Percentiles rank a stretch among this genome's conserved stretches.
Conservation (phyloP, 139 green algal species). For the Gonium pectorale region DNA sequence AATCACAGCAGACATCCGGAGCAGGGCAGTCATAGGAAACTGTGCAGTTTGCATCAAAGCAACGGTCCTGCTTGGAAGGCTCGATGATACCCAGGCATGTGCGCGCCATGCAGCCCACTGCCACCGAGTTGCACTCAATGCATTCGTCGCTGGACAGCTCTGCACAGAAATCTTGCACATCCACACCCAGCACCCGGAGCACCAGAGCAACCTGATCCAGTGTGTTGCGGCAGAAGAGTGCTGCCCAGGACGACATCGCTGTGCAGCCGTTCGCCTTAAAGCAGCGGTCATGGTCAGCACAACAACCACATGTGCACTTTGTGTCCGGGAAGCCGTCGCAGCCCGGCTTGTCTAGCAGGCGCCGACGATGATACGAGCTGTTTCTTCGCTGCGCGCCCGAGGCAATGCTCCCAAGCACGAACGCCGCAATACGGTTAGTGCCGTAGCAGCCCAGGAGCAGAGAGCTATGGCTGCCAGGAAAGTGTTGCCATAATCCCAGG, state of each 20-base stretch:
- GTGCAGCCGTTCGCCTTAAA: not conserved
- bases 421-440: not conserved
- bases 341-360: not conserved
- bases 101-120: not conserved
- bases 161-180: not conserved
- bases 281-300: not conserved
- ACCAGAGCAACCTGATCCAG: too few relatives aligned
- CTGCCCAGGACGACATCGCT: not conserved
- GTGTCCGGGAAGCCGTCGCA: not conserved
- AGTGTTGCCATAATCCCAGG: not conserved
- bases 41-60: not conserved
- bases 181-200: not conserved
- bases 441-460: not conserved
- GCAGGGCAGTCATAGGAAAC: not conserved
- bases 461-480: not conserved
- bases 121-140: not conserved
- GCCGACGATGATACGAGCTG: not conserved
- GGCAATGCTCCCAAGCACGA: not conserved
- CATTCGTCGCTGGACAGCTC: not conserved
- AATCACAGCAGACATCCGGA: not conserved
- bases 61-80: not conserved
- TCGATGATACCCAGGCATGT: not conserved
- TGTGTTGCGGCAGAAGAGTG: not conserved
- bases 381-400: not conserved
- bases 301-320: conserved; percentile 10